Evolutionary conservation across 805 yeast genomes (phyloP), one percentile per base, ranked within the genome.

Genomic region (Candida broadrunensis): DNA sequence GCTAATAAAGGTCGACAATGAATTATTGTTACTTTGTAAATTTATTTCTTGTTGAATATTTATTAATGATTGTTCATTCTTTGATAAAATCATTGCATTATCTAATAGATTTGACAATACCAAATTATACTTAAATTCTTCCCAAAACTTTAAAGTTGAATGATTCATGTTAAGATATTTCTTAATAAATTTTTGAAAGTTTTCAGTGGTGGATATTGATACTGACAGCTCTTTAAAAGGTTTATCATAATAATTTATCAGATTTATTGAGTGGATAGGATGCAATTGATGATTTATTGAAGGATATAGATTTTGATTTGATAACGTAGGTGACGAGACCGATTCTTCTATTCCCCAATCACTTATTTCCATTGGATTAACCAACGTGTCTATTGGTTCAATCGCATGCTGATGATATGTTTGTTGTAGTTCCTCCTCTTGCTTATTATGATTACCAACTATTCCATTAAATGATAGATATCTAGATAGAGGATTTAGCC

Each of bases 81-180:
- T 70, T 15, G 73, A 67, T n/a, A 69, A 49, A 18, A 65, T 61
- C 62, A 70, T 61, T 3, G 71, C 49, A 39, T 67, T 70, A 41
- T 70, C 73, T 31, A 70, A 45, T 12, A 70, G 50, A 39, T 64
- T 63, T 4, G 72, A 66, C 4, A 65, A 51, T 3, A 70, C 54
- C 23, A 70, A 45, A 44, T 55, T 61, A 47, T 70, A 70, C 50
- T 68, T 70, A 58, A 70, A 67, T 42, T 58, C 59, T 41, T 70
- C 75, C 65, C 67, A 60, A 35, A 67, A 62, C 41, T 55, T 54
- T 7, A 40, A 39, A 11, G 29, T 19, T 23, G 44, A 45, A 9
- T 41, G 42, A 23, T 53, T 47, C 35, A 54, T 38, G 0, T 51
- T 39, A 7, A 69, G 49, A 52, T 69, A 67, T 36, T 59, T 60